Percentiles rank a stretch among this genome's conserved stretches.
phyloP scores from a whole-genome alignment of 2,329 filamentous ascomycete species.

The Hypoxylon sp. region DNA sequence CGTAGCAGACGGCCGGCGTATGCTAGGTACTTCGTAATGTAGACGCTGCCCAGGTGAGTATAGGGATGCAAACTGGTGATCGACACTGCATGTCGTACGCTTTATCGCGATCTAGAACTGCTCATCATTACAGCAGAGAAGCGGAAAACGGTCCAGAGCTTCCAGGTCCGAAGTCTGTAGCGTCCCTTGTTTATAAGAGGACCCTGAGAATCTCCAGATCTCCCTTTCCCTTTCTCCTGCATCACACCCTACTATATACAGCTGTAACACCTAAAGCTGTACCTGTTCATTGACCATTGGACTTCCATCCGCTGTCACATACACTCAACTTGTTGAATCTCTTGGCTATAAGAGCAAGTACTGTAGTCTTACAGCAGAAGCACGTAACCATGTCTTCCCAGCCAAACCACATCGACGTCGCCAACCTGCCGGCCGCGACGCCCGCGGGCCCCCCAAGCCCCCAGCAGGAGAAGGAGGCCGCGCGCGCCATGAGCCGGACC shows the following conservation, averaged over 20 bases:
- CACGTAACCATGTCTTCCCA: conserved; percentile 13
- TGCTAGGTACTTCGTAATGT: too few relatives aligned
- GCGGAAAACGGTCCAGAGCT: neutral
- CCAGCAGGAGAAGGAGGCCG: conserved; percentile 46
- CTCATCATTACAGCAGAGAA: conserved; percentile 2
- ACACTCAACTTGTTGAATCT: neutral
- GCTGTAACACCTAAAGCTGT: neutral
- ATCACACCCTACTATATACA: neutral
- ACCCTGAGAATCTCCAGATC: conserved; percentile 6
- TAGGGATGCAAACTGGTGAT: conserved; percentile 27
- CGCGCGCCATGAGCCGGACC: conserved; percentile 49
- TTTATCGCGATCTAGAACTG: conserved; percentile 29
- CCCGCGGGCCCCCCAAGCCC: conserved; percentile 35
- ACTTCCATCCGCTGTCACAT: neutral
- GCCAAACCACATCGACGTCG: conserved; percentile 21
- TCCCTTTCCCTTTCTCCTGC: neutral
- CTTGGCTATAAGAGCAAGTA: neutral
- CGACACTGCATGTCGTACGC: conserved; percentile 30
- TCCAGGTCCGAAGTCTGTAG: conserved; percentile 9
- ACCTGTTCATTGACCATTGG: neutral
- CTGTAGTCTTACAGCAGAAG: neutral
- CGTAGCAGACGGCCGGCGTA: too few relatives aligned
- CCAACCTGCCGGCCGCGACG: conserved; percentile 10
- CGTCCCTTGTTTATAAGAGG: conserved; percentile 26
- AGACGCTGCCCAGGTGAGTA: too few relatives aligned